phyloP scores from a whole-genome alignment of 2,329 filamentous ascomycete species.

The Leptosphaerulina australis region DNA sequence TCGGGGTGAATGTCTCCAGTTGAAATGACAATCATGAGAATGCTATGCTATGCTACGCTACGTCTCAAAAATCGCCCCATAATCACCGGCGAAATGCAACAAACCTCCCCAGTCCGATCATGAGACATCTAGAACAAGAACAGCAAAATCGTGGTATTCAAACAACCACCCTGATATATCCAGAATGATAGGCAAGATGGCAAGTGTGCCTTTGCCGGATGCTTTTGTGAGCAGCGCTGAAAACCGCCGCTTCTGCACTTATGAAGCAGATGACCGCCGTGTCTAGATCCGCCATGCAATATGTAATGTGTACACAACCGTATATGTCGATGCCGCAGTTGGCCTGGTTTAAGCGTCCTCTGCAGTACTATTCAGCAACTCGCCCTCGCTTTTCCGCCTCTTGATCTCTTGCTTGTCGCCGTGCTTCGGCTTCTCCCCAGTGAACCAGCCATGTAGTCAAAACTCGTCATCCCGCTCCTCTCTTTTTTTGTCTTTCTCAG shows the following conservation, averaged over 20 bases:
- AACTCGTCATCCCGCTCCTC: slow-evolving; percentile 37
- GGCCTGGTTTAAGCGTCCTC: background rate
- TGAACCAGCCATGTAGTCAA: slow-evolving; percentile 48
- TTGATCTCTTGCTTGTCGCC: slow-evolving; percentile 29
- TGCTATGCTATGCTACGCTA: background rate
- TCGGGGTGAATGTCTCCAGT: too few species aligned
- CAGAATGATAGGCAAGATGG: background rate
- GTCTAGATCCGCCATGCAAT: background rate
- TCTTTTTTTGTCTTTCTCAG: slow-evolving; percentile 24
- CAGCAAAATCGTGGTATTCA: background rate
- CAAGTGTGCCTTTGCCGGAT: background rate
- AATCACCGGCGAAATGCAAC: background rate
- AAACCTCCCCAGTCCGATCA: background rate
- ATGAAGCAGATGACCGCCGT: background rate
- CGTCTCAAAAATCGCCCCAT: background rate
- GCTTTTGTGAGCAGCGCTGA: background rate
- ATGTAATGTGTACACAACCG: background rate
- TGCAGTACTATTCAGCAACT: slow-evolving; percentile 26
- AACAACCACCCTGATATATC: background rate
- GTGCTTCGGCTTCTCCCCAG: slow-evolving; percentile 27
- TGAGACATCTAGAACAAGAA: background rate
- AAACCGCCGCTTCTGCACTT: background rate
- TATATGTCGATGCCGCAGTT: too few species aligned
- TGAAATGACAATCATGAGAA: background rate
- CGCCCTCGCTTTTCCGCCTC: slow-evolving; percentile 40